Evolutionary conservation across 306 rosid genomes (phyloP).

Genomic region (Vigna reflexopilosa): DNA sequence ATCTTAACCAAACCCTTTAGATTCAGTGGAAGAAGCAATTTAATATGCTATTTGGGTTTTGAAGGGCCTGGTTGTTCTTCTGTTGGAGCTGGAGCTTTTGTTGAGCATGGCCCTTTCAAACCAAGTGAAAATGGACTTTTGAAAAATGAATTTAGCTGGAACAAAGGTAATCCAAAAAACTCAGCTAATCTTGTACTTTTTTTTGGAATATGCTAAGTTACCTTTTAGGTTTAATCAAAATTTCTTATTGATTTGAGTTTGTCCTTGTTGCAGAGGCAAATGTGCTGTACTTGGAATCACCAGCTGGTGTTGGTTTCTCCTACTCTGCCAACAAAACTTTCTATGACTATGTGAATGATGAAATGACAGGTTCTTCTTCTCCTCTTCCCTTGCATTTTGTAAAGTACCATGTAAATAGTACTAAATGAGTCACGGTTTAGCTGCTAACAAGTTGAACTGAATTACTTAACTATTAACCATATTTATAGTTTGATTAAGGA

Average conservation of each 20-base stretch:
- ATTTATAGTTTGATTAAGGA: background rate
- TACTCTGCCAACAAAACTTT: conserved; percentile 64
- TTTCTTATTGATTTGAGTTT: background rate
- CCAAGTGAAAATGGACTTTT: conserved; percentile 61
- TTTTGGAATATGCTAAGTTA: conserved; percentile 8
- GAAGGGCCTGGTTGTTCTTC: conserved; percentile 93
- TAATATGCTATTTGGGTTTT: conserved; percentile 39
- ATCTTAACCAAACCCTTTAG: background rate
- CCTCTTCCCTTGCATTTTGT: background rate
- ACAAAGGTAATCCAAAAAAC: conserved; percentile 54
- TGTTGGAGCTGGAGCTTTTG: conserved; percentile 75
- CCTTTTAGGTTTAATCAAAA: background rate
- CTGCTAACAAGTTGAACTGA: background rate
- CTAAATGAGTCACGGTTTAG: background rate
- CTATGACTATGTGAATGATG: conserved; percentile 57
- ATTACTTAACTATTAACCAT: background rate
- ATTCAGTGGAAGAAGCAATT: conserved; percentile 3
- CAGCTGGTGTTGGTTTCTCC: conserved; percentile 91
- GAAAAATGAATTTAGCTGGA: conserved; percentile 70
- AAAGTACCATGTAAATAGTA: background rate
- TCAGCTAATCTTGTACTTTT: background rate
- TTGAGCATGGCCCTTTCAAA: conserved; percentile 78
- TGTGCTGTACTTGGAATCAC: conserved; percentile 71
- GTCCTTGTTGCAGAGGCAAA: conserved; percentile 63
- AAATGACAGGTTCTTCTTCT: conserved; percentile 61